Base-by-base conservation (phyloP, 1,284 basidiomycete species). In the Cutaneotrichosporon arboriforme region DNA sequence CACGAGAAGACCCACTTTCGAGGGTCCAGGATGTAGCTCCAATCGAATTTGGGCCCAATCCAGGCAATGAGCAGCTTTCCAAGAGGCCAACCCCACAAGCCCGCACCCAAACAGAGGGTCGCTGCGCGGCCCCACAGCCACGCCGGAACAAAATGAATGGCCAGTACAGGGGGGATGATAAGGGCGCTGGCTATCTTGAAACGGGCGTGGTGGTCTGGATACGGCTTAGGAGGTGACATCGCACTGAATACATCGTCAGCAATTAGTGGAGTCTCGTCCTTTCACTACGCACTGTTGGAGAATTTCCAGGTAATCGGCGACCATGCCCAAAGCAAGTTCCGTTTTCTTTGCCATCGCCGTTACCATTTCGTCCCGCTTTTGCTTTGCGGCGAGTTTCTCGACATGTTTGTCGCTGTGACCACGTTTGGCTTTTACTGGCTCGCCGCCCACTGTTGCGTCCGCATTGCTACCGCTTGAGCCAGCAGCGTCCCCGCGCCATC, bases 31-130 rank as follows among this genome's bases (percentile, higher is more conserved):
- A 31, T 31, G 26, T 31, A 31, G 10, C 7, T 7, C 26, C 26
- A 31, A 10, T 70, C 80, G 80, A 82, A 58, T 80, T 68, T 1
- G 80, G 81, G 13, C 8, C 78, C 70, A 20, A 73, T 65, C 43
- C 73, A 63, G 13, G 33, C 18, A 26, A 78, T 72, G 36, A 81
- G 72, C 63, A 72, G 70, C 49, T 72, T 65, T 20, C 72, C 69
- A 46, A 81, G 42, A 1, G 80, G 81, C 76, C 80, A 78, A 9
- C 77, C 81, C 65, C 81, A 83, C 61, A 83, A 77, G 2, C 57
- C 75, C 37, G 79, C 69, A 0, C 81, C 81, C 45, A 81, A 62
- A 0, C 65, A 57, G 54, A 82, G 78, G 0, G 77, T 77, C 0
- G 72, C 67, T 8, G 70, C 65, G 9, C 78, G 70, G 15, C 77